Base-by-base conservation (phyloP, 2,329 filamentous ascomycete species). In the Aureobasidium leucospermi region DNA sequence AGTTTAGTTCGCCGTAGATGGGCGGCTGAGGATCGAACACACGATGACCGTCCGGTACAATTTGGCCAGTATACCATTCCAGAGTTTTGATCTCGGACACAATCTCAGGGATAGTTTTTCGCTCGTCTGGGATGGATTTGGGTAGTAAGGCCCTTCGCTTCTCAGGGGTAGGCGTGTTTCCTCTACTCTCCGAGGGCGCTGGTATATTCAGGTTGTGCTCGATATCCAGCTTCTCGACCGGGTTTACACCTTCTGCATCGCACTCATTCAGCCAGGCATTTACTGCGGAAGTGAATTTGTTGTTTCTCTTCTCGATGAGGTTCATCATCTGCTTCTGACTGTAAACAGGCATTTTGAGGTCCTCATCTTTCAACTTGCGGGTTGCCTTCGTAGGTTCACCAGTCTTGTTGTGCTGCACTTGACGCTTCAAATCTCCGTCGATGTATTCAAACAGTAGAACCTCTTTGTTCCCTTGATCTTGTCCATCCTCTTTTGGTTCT, bases 391-490 rank as follows among this genome's bases (percentile, higher is more conserved):
- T 84, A 0, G 86, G 81, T 70, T 92, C 85, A 1, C 88, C 89
- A 0, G 87, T 90, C 70, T 88, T 89, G 58, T 84, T 82, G 70
- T 87, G 77, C 57, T 81, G 77, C 0, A 91, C 87, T 69, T 95
- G 86, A 42, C 88, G 81, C 75, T 92, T 96, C 65, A 97, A 73
- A 69, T 96, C 93, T 0, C 88, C 92, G 70, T 97, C 94, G 16
- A 96, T 75, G 65, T 95, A 97, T 70, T 97, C 94, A 67, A 99
- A 96, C 38, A 93, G 83, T 28, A 99, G 74, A 15, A 96, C 87
- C 66, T 96, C 85, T 55, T 81, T 78, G 28, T 69, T 63, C 38
- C 77, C 75, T 62, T 76, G 5, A 0, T 67, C 66, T 32, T 72
- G 72, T 36, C 70, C 68, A 38, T 76, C 70, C 15, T 69, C 68